Evolutionary conservation across 139 green algal species (phyloP), one percentile per base, ranked within the genome.

Genomic region (Ettlia oleoabundans): DNA sequence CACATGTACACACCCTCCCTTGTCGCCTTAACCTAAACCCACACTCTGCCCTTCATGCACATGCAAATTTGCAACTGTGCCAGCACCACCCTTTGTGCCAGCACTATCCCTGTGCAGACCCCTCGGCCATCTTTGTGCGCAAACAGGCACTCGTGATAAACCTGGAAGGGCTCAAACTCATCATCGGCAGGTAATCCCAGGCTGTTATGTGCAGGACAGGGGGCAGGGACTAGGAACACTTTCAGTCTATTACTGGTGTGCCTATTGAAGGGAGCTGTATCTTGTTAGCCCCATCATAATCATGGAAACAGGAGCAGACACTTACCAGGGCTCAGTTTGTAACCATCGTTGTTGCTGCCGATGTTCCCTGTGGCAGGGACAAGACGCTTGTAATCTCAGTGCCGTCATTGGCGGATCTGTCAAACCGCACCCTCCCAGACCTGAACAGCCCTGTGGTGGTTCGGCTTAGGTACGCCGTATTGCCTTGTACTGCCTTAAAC

Each of bases 151-250:
- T 85, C 1, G 80, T 85, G 40, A 18, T 85, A 22, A 80, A 80
- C 69, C 80, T 85, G 69, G 80, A 85, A 32, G 80, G 80, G 0
- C 69, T 85, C 30, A 85, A 85, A 55, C 37, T 85, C 7, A 80
- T 85, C 30, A 85, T 85, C 9, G 71, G 69, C 55, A 61, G 68
- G 72, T 76, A 42, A 58, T 10, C 47, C 47, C 47, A 58, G 13
- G 15, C 47, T 58, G 47, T 24, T 58, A 15, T 10, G 13, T 58
- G 47, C 10, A 58, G 47, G 37, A 24, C n/a, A 41, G 63, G 19
- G n/a, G 63, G 63, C 63, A 69, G 63, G n/a, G n/a, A 30, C 58
- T n/a, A n/a, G n/a, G n/a, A n/a, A n/a, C n/a, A n/a, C n/a, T n/a
- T n/a, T n/a, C n/a, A n/a, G n/a, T n/a, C n/a, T n/a, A n/a, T n/a